Evolutionary conservation across 73 alveolate species (phyloP).

Genomic region (Paramecium sonneborni): DNA sequence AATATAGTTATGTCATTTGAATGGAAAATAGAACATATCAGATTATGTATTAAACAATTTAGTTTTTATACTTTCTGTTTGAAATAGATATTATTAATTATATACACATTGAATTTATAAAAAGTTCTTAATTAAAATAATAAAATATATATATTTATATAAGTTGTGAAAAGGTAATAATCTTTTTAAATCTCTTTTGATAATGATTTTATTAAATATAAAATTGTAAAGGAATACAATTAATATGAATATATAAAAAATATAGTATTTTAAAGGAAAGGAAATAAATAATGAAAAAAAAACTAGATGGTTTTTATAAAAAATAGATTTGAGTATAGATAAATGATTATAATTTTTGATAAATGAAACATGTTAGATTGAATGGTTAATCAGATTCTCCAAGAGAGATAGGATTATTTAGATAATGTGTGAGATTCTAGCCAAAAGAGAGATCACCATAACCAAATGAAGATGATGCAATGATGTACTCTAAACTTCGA

Average conservation of each 20-base stretch:
- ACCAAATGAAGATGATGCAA: constrained; percentile 27
- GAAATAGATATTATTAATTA: not conserved
- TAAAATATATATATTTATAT: no score
- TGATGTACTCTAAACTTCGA: not conserved
- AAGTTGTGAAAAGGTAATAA: no score
- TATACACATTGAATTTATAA: no score
- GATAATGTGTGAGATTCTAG: constrained; percentile 28
- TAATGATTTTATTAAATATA: no score
- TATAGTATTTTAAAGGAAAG: not conserved
- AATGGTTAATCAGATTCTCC: not conserved
- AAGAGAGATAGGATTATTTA: constrained; percentile 36
- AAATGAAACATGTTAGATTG: not conserved
- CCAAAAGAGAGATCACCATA: constrained; percentile 34
- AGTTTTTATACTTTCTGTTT: not conserved
- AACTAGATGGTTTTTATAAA: not conserved
- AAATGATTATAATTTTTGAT: not conserved
- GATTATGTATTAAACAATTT: not conserved
- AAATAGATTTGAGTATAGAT: not conserved
- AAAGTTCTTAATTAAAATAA: no score
- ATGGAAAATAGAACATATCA: constrained; percentile 13
- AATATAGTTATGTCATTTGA: not conserved
- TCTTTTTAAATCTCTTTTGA: no score
- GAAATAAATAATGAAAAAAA: not conserved
- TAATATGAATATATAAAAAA: not conserved
- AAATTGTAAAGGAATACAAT: no score